Percentiles rank a stretch among this genome's conserved stretches.
phyloP scores from a whole-genome alignment of 2,329 filamentous ascomycete genomes.

The Beauveria sp. region DNA sequence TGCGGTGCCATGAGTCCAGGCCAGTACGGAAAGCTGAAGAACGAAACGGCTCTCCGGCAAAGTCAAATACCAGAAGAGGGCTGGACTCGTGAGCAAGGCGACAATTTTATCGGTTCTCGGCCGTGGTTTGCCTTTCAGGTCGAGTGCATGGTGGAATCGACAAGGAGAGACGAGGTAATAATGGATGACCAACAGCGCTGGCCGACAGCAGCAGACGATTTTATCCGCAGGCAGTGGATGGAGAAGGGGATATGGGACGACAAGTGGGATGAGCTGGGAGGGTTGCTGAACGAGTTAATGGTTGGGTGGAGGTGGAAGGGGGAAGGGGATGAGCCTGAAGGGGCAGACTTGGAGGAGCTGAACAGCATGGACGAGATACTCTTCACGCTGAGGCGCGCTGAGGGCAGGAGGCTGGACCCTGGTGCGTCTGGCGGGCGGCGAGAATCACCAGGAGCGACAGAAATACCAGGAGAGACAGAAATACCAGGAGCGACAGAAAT shows the following conservation, averaged over 20 bases:
- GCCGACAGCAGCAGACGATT: neutral
- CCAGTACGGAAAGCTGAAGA: neutral
- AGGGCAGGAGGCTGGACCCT: too few species aligned
- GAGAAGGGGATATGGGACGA: neutral
- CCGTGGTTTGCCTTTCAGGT: conserved; percentile 3
- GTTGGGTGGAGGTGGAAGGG: neutral
- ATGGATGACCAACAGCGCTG: neutral
- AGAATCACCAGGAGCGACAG: too few species aligned
- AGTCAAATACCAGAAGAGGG: neutral
- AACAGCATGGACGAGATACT: neutral
- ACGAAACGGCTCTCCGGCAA: neutral
- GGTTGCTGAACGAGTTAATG: neutral
- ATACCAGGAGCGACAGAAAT: too few species aligned
- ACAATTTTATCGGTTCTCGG: neutral
- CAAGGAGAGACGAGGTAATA: neutral
- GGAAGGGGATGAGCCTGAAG: neutral
- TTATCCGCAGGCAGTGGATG: neutral
- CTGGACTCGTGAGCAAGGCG: neutral
- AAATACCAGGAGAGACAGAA: too few species aligned
- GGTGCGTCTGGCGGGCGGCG: too few species aligned
- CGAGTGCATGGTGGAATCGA: neutral
- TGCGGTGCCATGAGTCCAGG: neutral
- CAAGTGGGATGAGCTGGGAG: neutral
- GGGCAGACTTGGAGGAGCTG: neutral
- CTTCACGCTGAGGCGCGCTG: neutral